Evolutionary conservation across 306 rosid species (phyloP), one percentile per base, ranked within the genome.

Genomic region (Pyrus bretschneideri): DNA sequence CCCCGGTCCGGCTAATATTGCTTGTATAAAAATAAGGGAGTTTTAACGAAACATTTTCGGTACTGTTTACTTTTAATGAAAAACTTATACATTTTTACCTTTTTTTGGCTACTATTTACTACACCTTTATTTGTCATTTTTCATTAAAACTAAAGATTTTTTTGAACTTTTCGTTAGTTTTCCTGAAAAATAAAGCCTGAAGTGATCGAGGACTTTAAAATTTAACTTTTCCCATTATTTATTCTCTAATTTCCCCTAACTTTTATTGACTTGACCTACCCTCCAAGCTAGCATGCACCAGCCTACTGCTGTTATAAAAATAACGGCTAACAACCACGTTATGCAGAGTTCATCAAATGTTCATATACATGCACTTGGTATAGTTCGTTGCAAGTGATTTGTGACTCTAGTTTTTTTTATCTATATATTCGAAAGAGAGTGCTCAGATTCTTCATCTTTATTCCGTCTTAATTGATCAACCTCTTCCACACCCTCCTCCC

Each of bases 41-140:
- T 5, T 33, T 33, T 33, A 33, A 31, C 6, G 6, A 31, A 33
- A 33, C 7, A 33, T 1, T 33, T 0, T 0, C 38, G 38, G 38
- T 33, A 33, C 1, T 33, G 6, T 33, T 33, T 1, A 5, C 1
- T 33, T 33, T 33, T 33, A 33, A 33, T 0, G 9, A 35, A 35
- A 35, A 6, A 35, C 0, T 2, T n/a, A n/a, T n/a, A 35, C 0
- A 35, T 6, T 35, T 35, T 35, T 35, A 35, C 0, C 0, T 6
- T 35, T 35, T 35, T 0, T 1, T 35, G 40, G 0, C 2, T 35
- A 35, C 9, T 35, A 35, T 35, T 6, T 0, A 35, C 2, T 35
- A 35, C 2, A 35, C 2, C 2, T 35, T 6, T 35, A 1, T 35
- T 35, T 35, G 9, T 35, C 0, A 35, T 1, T 35, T 35, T 35